Percentiles rank a stretch among this genome's conserved stretches.
Evolutionary conservation across 2,329 filamentous ascomycete species (phyloP).

Genomic region (Trichoderma gracile): DNA sequence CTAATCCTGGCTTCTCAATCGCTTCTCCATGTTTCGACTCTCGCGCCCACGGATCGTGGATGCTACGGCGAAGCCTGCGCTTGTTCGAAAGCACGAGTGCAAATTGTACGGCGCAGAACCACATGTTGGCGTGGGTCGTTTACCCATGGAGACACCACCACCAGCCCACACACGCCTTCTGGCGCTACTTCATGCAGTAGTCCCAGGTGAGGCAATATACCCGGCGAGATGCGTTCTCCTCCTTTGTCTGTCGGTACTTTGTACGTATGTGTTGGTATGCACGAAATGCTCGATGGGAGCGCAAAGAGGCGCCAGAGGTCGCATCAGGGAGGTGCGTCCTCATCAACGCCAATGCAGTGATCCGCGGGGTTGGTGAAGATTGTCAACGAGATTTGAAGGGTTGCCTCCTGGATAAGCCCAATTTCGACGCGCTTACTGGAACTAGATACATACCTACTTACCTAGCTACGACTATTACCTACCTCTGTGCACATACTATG

Average conservation of each 20-base stretch:
- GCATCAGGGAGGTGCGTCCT: neutral
- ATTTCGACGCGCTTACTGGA: conserved; percentile 5
- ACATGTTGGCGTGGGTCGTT: conserved; percentile 13
- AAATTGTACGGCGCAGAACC: neutral
- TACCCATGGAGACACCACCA: conserved; percentile 10
- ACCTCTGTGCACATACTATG: no score
- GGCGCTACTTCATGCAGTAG: conserved; percentile 29
- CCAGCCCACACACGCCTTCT: conserved; percentile 20
- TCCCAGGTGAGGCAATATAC: conserved; percentile 25
- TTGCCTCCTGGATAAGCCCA: neutral
- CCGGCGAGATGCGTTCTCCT: conserved; percentile 14
- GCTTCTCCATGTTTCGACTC: conserved; percentile 26
- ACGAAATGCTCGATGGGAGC: conserved; percentile 19
- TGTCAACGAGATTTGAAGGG: neutral
- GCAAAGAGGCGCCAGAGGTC: conserved; percentile 9
- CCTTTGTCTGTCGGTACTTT: neutral
- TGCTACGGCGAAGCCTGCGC: conserved; percentile 8
- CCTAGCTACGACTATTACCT: no score
- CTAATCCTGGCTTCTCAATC: conserved; percentile 20
- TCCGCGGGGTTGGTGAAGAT: conserved; percentile 1
- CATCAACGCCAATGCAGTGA: conserved; percentile 11
- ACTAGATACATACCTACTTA: no score
- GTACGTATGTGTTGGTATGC: conserved; percentile 7
- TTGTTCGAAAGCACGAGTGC: neutral
- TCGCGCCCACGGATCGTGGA: conserved; percentile 22